Conservation (phyloP, 2,329 filamentous ascomycete species). For the Stromatinia cepivora region DNA sequence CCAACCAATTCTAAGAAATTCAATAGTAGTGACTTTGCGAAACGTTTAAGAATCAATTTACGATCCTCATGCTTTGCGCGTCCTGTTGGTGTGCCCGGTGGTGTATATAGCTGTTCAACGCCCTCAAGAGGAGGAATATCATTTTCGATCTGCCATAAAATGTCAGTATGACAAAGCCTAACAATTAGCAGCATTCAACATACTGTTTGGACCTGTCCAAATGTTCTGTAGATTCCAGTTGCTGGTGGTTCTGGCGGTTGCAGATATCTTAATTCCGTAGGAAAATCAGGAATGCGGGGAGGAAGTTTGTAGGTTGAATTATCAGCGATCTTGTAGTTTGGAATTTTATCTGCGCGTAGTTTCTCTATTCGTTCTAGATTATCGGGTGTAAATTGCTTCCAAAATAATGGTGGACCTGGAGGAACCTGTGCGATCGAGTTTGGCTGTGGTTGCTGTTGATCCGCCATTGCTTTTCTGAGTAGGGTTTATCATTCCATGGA, state of each 20-base stretch:
- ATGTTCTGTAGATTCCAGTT: constrained; percentile 70
- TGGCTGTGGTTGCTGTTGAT: constrained; percentile 45
- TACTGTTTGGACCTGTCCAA: constrained; percentile 66
- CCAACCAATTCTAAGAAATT: constrained; percentile 87
- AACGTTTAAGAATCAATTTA: constrained; percentile 68
- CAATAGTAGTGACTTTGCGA: constrained; percentile 81
- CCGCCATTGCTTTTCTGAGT: constrained; percentile 52
- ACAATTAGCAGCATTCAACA: constrained; percentile 27
- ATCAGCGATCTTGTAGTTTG: constrained; percentile 13
- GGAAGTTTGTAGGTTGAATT: constrained; percentile 37
- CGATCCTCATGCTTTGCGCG: constrained; percentile 60
- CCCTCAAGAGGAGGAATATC: constrained; percentile 66
- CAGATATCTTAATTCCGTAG: constrained; percentile 69
- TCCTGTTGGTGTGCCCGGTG: constrained; percentile 33
- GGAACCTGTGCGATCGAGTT: constrained; percentile 63
- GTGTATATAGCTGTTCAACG: constrained; percentile 67
- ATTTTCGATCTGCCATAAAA: constrained; percentile 52
- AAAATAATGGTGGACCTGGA: constrained; percentile 86
- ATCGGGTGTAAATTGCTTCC: constrained; percentile 78
- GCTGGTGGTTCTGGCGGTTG: constrained; percentile 77
- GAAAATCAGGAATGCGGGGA: constrained; percentile 35
- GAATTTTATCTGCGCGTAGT: constrained; percentile 43
- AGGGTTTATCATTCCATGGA: neutral
- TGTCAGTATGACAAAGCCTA: neutral
- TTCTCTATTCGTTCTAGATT: constrained; percentile 63